phyloP scores from a whole-genome alignment of 2,329 filamentous ascomycete species.

The Orbilia brochopaga region DNA sequence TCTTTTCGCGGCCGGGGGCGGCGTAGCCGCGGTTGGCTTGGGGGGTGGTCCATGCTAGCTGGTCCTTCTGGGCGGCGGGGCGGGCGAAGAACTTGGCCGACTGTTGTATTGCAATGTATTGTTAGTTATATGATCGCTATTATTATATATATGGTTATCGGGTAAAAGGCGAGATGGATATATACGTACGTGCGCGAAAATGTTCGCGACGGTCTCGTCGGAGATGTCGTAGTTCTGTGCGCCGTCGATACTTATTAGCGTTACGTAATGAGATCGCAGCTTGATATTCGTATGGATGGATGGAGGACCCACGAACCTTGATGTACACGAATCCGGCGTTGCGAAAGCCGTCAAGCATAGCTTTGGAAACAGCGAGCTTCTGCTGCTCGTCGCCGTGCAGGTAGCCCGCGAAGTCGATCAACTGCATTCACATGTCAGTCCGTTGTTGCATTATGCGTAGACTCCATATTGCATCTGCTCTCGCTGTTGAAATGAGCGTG shows the following conservation, averaged over 20 bases:
- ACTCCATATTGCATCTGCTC: background rate
- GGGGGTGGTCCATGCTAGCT: slow-evolving; percentile 73
- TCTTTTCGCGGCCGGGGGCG: slow-evolving; percentile 74
- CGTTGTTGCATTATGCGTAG: background rate
- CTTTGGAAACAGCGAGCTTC: slow-evolving; percentile 70
- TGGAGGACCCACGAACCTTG: slow-evolving; percentile 17
- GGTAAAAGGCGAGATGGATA: background rate
- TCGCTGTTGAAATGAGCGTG: background rate
- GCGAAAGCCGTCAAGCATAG: slow-evolving; percentile 80
- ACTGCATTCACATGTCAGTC: slow-evolving; percentile 59
- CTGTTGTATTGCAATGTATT: slow-evolving; percentile 52
- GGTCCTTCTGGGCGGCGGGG: slow-evolving; percentile 68
- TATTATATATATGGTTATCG: background rate
- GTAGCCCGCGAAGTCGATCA: slow-evolving; percentile 80
- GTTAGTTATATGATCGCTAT: slow-evolving; percentile 48
- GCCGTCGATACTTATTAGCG: slow-evolving; percentile 66
- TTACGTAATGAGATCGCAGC: background rate
- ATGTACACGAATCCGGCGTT: slow-evolving; percentile 76
- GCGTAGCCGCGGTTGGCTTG: slow-evolving; percentile 77
- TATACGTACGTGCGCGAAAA: slow-evolving; percentile 65
- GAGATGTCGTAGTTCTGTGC: slow-evolving; percentile 77
- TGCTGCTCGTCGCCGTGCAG: slow-evolving; percentile 67
- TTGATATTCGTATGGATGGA: background rate
- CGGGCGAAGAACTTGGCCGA: slow-evolving; percentile 76
- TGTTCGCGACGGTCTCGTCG: slow-evolving; percentile 64